phyloP scores from a whole-genome alignment of 768 basidiomycete species.

The Tremella yokohamensis region DNA sequence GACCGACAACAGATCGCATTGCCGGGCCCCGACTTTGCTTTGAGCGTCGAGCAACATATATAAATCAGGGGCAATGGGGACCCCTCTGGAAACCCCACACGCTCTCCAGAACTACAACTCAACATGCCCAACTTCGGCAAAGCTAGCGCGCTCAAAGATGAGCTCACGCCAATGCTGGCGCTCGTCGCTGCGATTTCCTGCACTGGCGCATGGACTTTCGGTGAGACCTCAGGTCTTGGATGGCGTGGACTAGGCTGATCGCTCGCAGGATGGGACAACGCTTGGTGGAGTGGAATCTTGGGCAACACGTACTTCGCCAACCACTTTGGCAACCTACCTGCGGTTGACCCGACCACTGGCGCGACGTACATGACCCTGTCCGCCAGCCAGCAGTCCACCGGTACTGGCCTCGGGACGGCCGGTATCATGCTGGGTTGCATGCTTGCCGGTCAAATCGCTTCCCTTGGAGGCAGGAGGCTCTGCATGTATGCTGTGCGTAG shows the following conservation, averaged over 20 bases:
- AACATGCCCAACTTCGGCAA: not conserved
- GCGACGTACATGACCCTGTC: conserved; percentile 1
- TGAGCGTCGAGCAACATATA: too few species aligned
- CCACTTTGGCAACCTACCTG: not conserved
- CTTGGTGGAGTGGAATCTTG: conserved; percentile 4
- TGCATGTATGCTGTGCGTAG: not conserved
- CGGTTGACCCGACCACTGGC: not conserved
- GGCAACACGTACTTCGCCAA: conserved; percentile 1
- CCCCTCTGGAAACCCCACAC: too few species aligned
- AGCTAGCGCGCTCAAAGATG: conserved; percentile 2
- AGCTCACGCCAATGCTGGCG: conserved; percentile 4
- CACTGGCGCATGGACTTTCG: not conserved
- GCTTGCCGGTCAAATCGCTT: conserved; percentile 5
- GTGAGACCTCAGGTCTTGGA: not conserved
- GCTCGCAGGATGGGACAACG: not conserved
- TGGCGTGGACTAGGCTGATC: not conserved
- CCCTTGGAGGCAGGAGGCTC: not conserved
- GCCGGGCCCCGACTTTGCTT: too few species aligned
- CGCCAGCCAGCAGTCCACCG: not conserved
- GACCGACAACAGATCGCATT: too few species aligned
- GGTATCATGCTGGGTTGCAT: conserved; percentile 12
- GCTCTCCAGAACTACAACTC: too few species aligned
- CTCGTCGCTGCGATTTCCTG: not conserved
- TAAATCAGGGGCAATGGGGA: too few species aligned
- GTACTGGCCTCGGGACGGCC: conserved; percentile 9